Base-by-base conservation (phyloP, 306 rosid genomes). In the Castanea sativa region DNA sequence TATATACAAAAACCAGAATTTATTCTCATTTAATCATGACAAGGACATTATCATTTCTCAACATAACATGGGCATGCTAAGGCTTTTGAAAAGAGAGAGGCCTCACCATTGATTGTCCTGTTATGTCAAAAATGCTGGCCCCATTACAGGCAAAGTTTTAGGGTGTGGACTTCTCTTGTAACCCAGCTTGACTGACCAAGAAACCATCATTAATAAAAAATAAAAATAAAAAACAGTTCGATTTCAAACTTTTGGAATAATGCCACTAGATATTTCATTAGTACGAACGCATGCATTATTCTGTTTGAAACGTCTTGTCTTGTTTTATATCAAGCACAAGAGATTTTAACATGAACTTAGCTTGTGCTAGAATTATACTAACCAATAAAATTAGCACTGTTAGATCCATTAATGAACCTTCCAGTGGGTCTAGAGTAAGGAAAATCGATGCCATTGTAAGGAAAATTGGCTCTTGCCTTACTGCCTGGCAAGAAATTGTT, bases 341-440 rank as follows among this genome's bases (percentile, higher is more conserved):
- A 49, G 53, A 49, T 55, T 58, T 6, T 7, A 20, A 58, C 64
- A 58, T 1, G 10, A 58, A 58, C 23, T 5, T 25, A 21, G 2
- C 2, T 23, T 58, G 70, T 6, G 21, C 7, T 27, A 64, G 20
- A 64, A 64, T 7, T 29, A 35, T 18, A 71, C 83, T 61, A 52
- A 83, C 83, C 83, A 10, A 83, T 56, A 38, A 83, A 75, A 83
- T 83, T 78, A 79, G 81, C 83, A 60, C 75, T 75, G 56, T 75
- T 79, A 15, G 79, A 63, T 41, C 83, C 86, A 79, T 79, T 79
- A 51, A 83, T 83, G 73, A 83, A 79, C 83, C 81, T 83, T 79
- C 86, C 81, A 3, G 81, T 79, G 52, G 86, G 64, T 25, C 7
- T 75, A 14, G 78, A 30, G 41, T 1, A 0, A 18, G 81, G 83